Evolutionary conservation across 1,284 basidiomycete species (phyloP), one percentile per base, ranked within the genome.

Genomic region (Cryptococcus wingfieldii): DNA sequence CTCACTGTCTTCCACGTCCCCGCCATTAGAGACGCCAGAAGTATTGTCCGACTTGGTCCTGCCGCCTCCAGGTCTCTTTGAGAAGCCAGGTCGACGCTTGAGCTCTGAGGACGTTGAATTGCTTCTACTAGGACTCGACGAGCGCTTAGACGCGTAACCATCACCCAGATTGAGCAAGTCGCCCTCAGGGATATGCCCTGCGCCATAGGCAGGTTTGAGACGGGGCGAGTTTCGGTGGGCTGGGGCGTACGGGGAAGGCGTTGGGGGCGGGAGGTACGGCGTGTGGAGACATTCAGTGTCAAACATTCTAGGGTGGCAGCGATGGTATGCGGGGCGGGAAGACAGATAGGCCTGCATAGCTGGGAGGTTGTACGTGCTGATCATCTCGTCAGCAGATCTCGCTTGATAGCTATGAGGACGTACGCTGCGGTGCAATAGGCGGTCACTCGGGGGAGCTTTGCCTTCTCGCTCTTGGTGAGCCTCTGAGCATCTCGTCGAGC

Each of bases 341-440:
- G 87, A 84, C 68, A 96, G 88, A 77, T 94, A 95, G 68, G 87
- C 87, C 77, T 91, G 84, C 14, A 96, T 81, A 41, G 91, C 90
- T 42, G 84, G 81, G 77, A 96, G 87, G 53, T 88, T 83, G 73
- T 95, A 97, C 13, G 91, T 92, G 46, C 91, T 90, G 38, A 39
- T 34, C 27, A 38, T 45, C 41, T 43, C 34, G 6, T 19, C 3
- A 18, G 18, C 19, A 25, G 16, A 14, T 12, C 14, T n/a, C 18
- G 38, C 23, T 25, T 37, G 38, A n/a, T 18, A 14, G 23, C 27
- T 34, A 28, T 25, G 31, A 2, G 25, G 5, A 77, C 83, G 65
- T 75, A 93, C 89, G 84, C 87, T 39, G 93, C 90, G 14, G 93
- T 97, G 54, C 91, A 90, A 77, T 96, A 97, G 2, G 93, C 93